Conservation (phyloP, 2,329 filamentous ascomycete genomes). For the Emericellopsis atlantica region DNA sequence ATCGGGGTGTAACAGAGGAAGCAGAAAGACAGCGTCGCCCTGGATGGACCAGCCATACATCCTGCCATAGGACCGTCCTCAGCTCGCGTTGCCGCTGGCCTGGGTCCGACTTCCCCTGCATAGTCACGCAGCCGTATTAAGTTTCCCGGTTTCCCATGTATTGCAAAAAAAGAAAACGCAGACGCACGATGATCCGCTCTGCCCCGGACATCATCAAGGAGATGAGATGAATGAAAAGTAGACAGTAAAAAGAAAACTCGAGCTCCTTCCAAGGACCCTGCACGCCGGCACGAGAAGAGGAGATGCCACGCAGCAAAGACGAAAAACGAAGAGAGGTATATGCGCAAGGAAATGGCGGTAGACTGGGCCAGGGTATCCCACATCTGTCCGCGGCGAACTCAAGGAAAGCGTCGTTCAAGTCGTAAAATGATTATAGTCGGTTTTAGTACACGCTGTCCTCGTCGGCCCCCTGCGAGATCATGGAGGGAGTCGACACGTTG, state of each 20-base stretch:
- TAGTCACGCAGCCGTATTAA: not conserved
- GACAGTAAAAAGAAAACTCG: conserved; percentile 8
- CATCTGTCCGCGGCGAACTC: not conserved
- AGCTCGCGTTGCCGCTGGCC: conserved; percentile 22
- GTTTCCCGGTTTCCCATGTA: not conserved
- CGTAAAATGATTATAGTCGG: conserved; percentile 21
- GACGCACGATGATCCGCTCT: conserved; percentile 19
- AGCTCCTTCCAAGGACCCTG: conserved; percentile 8
- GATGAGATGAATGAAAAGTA: conserved; percentile 14
- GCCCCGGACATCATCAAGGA: conserved; percentile 21
- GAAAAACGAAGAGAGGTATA: conserved; percentile 17
- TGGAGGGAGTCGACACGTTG: conserved; percentile 58
- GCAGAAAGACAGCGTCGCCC: conserved; percentile 22
- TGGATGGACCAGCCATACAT: conserved; percentile 39
- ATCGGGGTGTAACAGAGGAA: conserved; percentile 12
- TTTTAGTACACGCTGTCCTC: conserved; percentile 61
- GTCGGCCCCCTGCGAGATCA: conserved; percentile 59
- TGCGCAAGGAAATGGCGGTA: conserved; percentile 10
- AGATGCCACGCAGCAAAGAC: conserved; percentile 1
- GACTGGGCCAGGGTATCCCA: conserved; percentile 4
- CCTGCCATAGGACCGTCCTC: conserved; percentile 27
- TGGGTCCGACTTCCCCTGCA: not conserved
- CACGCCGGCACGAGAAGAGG: no score
- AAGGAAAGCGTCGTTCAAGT: conserved; percentile 30
- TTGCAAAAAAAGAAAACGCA: conserved; percentile 10